phyloP scores from a whole-genome alignment of 768 basidiomycete species.

The Dioszegia hungarica region DNA sequence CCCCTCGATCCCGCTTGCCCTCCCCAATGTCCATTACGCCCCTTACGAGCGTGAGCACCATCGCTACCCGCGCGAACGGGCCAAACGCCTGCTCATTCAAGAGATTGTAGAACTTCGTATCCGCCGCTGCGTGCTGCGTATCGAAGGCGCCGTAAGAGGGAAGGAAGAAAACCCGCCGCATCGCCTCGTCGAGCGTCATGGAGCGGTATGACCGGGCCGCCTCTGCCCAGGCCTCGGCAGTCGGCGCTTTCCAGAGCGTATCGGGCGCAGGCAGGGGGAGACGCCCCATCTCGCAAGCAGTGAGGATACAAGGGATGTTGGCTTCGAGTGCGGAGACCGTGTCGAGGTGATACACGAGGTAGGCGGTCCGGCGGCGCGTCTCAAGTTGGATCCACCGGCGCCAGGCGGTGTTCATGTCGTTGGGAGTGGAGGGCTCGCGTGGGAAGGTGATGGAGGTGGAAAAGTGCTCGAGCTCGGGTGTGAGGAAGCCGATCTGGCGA shows the following conservation, averaged over 20 bases:
- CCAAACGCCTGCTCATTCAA: slow-evolving; percentile 43
- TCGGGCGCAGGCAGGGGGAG: slow-evolving; percentile 50
- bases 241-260: slow-evolving; percentile 48
- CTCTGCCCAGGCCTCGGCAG: slow-evolving; percentile 44
- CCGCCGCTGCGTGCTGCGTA: slow-evolving; percentile 29
- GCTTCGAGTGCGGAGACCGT: slow-evolving; percentile 49
- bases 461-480: slow-evolving; percentile 41
- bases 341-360: slow-evolving; percentile 50
- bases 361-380: slow-evolving; percentile 47
- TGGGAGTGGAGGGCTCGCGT: slow-evolving; percentile 30
- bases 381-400: slow-evolving; percentile 49
- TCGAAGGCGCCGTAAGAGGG: slow-evolving; percentile 41
- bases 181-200: slow-evolving; percentile 43
- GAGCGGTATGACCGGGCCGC: slow-evolving; percentile 37
- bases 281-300: slow-evolving; percentile 38
- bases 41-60: slow-evolving; percentile 47
- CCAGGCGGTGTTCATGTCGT: slow-evolving; percentile 47
- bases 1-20: slow-evolving; percentile 44
- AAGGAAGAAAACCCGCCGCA: slow-evolving; percentile 43
- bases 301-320: slow-evolving; percentile 41
- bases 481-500: slow-evolving; percentile 48
- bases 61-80: slow-evolving; percentile 48
- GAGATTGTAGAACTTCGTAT: slow-evolving; percentile 35
- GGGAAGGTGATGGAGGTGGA: slow-evolving; percentile 21
- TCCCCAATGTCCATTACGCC: slow-evolving; percentile 50